Percentiles rank a stretch among this genome's conserved stretches.
Conservation (phyloP, 768 basidiomycete genomes). For the Rhizopogon vinicolor region DNA sequence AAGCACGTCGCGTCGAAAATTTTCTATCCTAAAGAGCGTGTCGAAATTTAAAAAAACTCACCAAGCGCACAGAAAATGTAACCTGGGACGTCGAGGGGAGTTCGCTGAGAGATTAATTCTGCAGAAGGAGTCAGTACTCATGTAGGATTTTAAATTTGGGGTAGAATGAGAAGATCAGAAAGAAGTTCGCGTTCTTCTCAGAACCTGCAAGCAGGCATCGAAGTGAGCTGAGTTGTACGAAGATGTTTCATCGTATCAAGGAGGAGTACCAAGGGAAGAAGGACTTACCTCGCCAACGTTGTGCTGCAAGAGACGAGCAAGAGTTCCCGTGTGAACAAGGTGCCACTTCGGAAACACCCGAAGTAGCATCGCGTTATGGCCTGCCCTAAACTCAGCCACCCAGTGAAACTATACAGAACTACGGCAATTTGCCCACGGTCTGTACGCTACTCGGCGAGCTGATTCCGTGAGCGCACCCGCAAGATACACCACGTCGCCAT, state of each 20-base stretch:
- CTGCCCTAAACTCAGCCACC: conserved; percentile 27
- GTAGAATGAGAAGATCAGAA: conserved; percentile 28
- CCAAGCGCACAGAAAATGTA: neutral
- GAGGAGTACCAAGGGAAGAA: neutral
- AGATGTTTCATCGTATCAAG: conserved; percentile 23
- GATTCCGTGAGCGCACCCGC: neutral
- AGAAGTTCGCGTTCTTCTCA: conserved; percentile 49
- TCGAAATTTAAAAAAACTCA: conserved; percentile 9
- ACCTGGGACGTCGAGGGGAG: too few relatives aligned
- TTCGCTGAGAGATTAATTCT: neutral
- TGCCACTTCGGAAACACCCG: conserved; percentile 1
- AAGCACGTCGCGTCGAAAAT: conserved; percentile 55
- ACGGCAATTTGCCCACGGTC: conserved; percentile 14
- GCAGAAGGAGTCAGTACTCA: conserved; percentile 25
- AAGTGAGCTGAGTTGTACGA: conserved; percentile 63
- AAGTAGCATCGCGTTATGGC: conserved; percentile 4
- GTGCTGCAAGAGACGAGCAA: too few relatives aligned
- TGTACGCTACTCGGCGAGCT: conserved; percentile 6
- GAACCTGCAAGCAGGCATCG: conserved; percentile 43
- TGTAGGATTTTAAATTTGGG: neutral
- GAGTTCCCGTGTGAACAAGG: too few relatives aligned
- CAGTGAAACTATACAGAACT: conserved; percentile 26
- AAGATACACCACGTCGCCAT: neutral
- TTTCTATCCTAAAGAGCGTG: conserved; percentile 37
- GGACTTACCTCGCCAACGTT: conserved; percentile 2